Evolutionary conservation across 441 rosid genomes (phyloP), one percentile per base, ranked within the genome.

Genomic region (Lagerstroemia fauriei): DNA sequence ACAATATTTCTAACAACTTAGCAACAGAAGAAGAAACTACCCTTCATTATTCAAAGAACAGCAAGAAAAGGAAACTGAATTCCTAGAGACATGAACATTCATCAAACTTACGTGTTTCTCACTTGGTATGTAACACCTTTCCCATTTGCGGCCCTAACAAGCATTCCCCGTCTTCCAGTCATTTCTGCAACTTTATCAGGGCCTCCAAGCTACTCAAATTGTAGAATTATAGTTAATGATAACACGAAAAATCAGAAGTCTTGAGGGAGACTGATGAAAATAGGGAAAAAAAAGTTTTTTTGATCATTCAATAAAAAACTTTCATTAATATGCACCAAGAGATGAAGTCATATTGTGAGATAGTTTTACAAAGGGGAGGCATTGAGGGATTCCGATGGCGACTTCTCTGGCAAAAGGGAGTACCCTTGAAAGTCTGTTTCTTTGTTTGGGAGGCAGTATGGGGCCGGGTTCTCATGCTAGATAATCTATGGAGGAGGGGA

Each of bases 151-250:
- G 97, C 95, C 86, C 99, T 93, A 53, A 97, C 99, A 92, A 95
- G 97, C 99, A 97, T 97, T 85, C 99, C 98, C 83, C 97, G 94
- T 87, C 99, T 92, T 84, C 99, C 99, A 70, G 98, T 97, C 89
- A 97, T 92, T 89, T 97, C 99, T 83, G 99, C 97, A 83, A 97
- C 97, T 86, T 90, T 94, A 80, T 93, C 98, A 85, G 98, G 99
- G 85, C 98, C 99, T 84, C 99, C 99, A 87, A 97, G 98, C 99
- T 95, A 92, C 90, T 87, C 32, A 78, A 81, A 75, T 79, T 76
- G 74, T 20, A 25, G 38, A 63, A 65, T 65, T 65, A 29, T 38
- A 48, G 74, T 79, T 79, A 34, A 73, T 25, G 57, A 73, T 47
- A 17, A 74, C 31, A 73, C 4, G 51, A 73, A 34, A 41, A 27